Base-by-base conservation (phyloP, 441 rosid genomes). In the Adansonia madagascariensis region DNA sequence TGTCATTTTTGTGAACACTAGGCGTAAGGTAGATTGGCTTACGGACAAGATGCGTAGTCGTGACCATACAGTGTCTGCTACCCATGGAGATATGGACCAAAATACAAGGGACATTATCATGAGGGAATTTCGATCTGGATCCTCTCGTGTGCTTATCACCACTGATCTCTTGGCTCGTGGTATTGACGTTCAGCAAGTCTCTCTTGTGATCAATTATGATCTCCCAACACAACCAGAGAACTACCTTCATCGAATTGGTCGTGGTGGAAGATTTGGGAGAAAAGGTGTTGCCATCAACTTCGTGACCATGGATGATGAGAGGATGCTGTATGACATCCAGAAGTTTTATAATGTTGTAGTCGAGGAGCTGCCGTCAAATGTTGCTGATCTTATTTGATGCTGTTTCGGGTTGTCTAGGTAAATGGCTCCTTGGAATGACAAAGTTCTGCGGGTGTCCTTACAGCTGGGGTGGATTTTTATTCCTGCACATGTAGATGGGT, bases 61-160 rank as follows among this genome's bases (percentile, higher is more conserved):
- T 15, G 97, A 92, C 81, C 94, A 92, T 80, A 92, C 94, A 1
- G 94, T 92, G 59, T 92, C 97, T 0, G 93, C 97, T 0, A 90
- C 94, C n/a, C 96, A 91, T 57, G 93, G 95, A 62, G 95, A 91
- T 75, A 91, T 91, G 94, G 95, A 91, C 83, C 94, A 90, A 82
- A 92, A 90, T 82, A 86, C 97, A 2, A 83, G 94, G 75, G 94
- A 91, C 78, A 91, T 90, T 69, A 90, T 91, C 78, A 90, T 91
- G 97, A 85, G 90, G 11, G 97, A 92, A 74, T 90, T 92, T 64
- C 84, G 94, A 7, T 92, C 94, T 8, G 97, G 97, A 12, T 90
- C 93, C 10, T 92, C 97, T 49, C 92, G 93, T 10, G 97, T 90
- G 52, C 89, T 92, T 8, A 92, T 90, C 77, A 92, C 94, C 46